Evolutionary conservation across 192 early-diverging fungal species (phyloP).

Genomic region (Dimargaris cristalligena): DNA sequence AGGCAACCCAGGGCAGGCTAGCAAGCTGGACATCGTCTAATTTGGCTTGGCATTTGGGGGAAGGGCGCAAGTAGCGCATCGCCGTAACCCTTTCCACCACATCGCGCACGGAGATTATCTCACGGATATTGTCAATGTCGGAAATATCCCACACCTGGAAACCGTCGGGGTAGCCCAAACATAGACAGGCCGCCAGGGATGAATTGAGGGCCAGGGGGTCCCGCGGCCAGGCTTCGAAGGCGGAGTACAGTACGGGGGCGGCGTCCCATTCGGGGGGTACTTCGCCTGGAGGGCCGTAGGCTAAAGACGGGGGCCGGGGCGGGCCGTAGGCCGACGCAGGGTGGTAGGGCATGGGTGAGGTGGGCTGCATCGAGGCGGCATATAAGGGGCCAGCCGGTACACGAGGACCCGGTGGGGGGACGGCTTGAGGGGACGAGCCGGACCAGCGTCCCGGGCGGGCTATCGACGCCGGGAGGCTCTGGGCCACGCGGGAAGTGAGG

Average conservation of each 20-base stretch:
- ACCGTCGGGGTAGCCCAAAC: slow-evolving; percentile 50
- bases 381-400: slow-evolving; percentile 12
- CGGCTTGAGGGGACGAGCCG: slow-evolving; percentile 17
- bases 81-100: slow-evolving; percentile 11
- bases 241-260: not conserved
- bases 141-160: slow-evolving; percentile 68
- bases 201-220: not conserved
- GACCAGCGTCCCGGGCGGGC: slow-evolving; percentile 17
- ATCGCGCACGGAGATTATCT: slow-evolving; percentile 42
- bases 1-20: not conserved
- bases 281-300: not conserved
- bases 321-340: not conserved
- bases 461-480: slow-evolving; percentile 30
- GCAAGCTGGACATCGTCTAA: not conserved
- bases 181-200: slow-evolving; percentile 27
- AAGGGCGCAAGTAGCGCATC: not conserved
- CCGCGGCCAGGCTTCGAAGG: not conserved
- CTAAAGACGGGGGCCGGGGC: slow-evolving; percentile 3
- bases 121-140: slow-evolving; percentile 43
- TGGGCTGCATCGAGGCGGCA: slow-evolving; percentile 10
- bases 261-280: not conserved
- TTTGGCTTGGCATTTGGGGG: not conserved
- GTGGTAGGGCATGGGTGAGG: slow-evolving; percentile 1
- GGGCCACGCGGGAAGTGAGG: slow-evolving; percentile 42
- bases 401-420: slow-evolving; percentile 11